A percentile compares a stretch with the other conserved stretches of the same genome.
phyloP scores from a whole-genome alignment of 2,329 filamentous ascomycete species.

The Mariannaea sp. region DNA sequence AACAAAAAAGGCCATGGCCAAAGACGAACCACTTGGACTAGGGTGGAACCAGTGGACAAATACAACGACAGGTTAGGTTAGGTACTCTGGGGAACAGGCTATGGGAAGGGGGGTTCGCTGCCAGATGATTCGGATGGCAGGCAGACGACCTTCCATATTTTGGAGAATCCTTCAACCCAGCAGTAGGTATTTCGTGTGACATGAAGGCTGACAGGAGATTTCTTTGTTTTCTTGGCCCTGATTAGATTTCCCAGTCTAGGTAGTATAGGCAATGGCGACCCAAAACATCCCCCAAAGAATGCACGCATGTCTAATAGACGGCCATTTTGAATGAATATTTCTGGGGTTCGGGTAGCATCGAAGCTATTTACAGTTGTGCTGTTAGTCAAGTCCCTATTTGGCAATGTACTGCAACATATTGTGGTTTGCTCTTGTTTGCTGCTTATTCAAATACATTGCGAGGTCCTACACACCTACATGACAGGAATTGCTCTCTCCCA shows the following conservation, averaged over 20 bases:
- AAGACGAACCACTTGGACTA: constrained; percentile 18
- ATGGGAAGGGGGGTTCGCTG: constrained; percentile 17
- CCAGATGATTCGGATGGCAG: constrained; percentile 7
- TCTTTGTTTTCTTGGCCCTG: too few species aligned
- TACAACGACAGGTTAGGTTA: too few species aligned
- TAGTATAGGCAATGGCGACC: too few species aligned
- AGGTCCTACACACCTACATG: constrained; percentile 3
- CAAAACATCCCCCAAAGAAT: too few species aligned
- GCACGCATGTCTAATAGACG: neutral
- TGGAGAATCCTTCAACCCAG: neutral
- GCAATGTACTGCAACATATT: too few species aligned
- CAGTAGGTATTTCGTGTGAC: neutral
- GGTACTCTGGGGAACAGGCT: constrained; percentile 2
- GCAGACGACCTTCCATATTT: neutral
- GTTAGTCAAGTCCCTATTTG: too few species aligned
- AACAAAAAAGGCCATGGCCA: neutral
- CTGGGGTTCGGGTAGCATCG: constrained; percentile 1
- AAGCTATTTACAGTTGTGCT: constrained; percentile 12
- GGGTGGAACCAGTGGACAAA: constrained; percentile 11
- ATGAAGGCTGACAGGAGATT: neutral
- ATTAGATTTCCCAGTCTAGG: too few species aligned
- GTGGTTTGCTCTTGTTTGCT: too few species aligned
- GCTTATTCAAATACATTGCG: too few species aligned
- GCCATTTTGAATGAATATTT: neutral
- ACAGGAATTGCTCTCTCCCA: neutral